Conservation (phyloP, 1,284 basidiomycete species). For the Phlebopus sp. region DNA sequence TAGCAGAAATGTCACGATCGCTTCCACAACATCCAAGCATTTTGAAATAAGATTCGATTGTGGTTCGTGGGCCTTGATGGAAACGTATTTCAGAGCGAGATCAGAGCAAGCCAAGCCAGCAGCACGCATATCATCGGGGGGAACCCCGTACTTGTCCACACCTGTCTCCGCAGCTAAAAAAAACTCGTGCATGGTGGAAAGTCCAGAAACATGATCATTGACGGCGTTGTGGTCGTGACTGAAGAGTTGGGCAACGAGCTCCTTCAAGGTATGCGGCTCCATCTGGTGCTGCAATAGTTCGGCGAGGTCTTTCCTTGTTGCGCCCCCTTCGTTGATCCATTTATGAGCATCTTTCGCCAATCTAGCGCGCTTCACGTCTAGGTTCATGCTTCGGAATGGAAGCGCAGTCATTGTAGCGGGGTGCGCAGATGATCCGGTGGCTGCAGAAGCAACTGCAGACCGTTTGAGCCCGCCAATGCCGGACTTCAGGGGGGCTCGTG, state of each 20-base stretch:
- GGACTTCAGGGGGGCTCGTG: constrained; percentile 43
- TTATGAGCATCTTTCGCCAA: constrained; percentile 76
- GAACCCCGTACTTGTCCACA: constrained; percentile 55
- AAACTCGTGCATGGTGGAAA: constrained; percentile 74
- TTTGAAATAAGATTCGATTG: constrained; percentile 90
- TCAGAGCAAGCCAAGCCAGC: constrained; percentile 91
- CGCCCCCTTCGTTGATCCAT: constrained; percentile 83
- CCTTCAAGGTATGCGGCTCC: constrained; percentile 79
- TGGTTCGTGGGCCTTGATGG: constrained; percentile 88
- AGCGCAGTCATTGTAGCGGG: constrained; percentile 32
- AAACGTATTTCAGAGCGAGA: constrained; percentile 91
- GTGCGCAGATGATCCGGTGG: constrained; percentile 35
- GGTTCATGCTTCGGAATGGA: constrained; percentile 69
- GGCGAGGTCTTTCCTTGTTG: constrained; percentile 82
- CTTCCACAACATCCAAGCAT: constrained; percentile 86
- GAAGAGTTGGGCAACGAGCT: constrained; percentile 81
- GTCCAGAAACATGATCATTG: constrained; percentile 84
- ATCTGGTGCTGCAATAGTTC: constrained; percentile 90
- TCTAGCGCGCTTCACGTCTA: constrained; percentile 72
- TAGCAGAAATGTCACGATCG: constrained; percentile 73
- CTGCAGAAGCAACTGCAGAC: constrained; percentile 37
- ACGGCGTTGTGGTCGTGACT: constrained; percentile 96
- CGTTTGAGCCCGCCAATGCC: constrained; percentile 48
- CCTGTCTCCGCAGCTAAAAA: constrained; percentile 59
- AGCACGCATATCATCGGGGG: constrained; percentile 55